These are phyloP conservation scores for Dentipellis sp. DNA, from an alignment of 768 basidiomycete genomes.

Conservation along the genomic window DNA sequence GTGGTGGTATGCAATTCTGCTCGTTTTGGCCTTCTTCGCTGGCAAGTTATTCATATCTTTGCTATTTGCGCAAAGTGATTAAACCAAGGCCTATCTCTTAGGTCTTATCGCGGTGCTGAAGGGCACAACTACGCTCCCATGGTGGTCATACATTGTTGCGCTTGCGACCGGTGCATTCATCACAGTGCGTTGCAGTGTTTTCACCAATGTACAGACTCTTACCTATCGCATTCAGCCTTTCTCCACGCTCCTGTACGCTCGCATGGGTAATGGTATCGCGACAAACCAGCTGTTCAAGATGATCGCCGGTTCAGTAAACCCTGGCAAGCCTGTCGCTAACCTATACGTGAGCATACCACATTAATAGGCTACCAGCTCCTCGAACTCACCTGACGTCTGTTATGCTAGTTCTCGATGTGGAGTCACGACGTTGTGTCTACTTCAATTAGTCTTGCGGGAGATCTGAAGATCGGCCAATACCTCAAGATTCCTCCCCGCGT, in stretches of 20 bases:
- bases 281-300: slow-evolving; percentile 60
- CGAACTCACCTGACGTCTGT: neutral
- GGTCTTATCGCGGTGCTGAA: slow-evolving; percentile 33
- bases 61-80: neutral
- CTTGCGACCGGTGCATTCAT: slow-evolving; percentile 33
- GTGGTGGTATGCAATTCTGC: slow-evolving; percentile 49
- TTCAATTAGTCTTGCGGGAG: slow-evolving; percentile 41
- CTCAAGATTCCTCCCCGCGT: slow-evolving; percentile 49
- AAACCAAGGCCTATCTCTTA: neutral
- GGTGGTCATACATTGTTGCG: slow-evolving; percentile 54
- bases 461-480: slow-evolving; percentile 51
- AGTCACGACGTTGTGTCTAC: slow-evolving; percentile 51
- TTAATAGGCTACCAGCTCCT: neutral
- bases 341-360: slow-evolving; percentile 39
- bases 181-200: neutral
- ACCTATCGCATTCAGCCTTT: slow-evolving; percentile 32
- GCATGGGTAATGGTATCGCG: slow-evolving; percentile 53
- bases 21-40: slow-evolving; percentile 43
- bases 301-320: slow-evolving; percentile 50
- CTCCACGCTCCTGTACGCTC: slow-evolving; percentile 44
- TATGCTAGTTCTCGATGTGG: slow-evolving; percentile 53
- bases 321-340: slow-evolving; percentile 60
- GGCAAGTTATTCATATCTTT: slow-evolving; percentile 25
- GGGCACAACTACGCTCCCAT: slow-evolving; percentile 52
- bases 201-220: neutral